Base-by-base conservation (phyloP, 2,329 filamentous ascomycete genomes). In the Botrytis sinoallii region DNA sequence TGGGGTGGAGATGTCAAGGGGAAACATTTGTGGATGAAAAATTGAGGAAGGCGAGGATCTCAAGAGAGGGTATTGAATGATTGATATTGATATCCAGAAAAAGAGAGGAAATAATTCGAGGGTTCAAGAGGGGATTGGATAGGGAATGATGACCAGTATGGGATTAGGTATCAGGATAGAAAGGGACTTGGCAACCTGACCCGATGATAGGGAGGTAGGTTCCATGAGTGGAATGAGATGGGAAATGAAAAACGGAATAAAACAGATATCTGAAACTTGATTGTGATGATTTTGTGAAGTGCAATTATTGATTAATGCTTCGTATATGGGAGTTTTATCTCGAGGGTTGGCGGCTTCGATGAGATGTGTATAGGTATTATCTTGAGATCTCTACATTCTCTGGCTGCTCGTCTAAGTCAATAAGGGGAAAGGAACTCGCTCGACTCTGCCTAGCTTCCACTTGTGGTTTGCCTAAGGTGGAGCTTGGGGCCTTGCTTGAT, bases 71-170 rank as follows among this genome's bases (percentile, higher is more conserved):
- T 57, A 29, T 68, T 16, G 14, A 52, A n/a, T 35, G 46, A 18
- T 25, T 38, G 32, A 52, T 52, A 55, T 68, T 55, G 46, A 55
- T 68, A 64, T 71, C 32, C 55, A 40, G n/a, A 16, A 22, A 38
- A n/a, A 32, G 16, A 61, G 57, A 48, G 57, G 69, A 46, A 40
- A 22, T 71, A 71, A 71, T 71, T 52, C 22, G 16, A 44, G 57
- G 29, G 3, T 40, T n/a, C 16, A 42, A 42, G 16, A 22, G 38
- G 25, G 46, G 16, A 32, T 59, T 12, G 38, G 57, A 20, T 71
- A n/a, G 32, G n/a, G 38, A 40, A n/a, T 63, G 35, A 40, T 67
- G 64, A 40, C n/a, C 16, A 40, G 64, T 20, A 40, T 52, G 20
- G 44, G 64, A 20, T 38, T 25, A 25, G 64, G 64, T 48, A 38